A percentile compares a stretch with the other conserved stretches of the same genome.
phyloP scores from a whole-genome alignment of 805 yeast genomes.

The Yarrowia yakushimensis region DNA sequence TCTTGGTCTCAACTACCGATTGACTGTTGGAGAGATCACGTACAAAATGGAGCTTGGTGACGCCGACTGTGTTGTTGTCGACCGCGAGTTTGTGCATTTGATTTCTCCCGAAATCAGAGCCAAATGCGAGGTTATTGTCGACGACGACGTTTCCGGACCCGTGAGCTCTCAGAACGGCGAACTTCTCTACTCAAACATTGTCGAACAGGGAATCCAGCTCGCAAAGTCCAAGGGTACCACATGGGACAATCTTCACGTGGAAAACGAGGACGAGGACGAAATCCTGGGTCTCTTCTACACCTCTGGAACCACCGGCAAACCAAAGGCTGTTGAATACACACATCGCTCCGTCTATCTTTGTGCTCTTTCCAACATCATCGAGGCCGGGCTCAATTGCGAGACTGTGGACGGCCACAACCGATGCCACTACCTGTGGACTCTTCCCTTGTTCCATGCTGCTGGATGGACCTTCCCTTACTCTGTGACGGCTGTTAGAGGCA shows the following conservation, averaged over 20 bases:
- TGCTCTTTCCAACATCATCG: slow-evolving; percentile 36
- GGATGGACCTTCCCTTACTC: slow-evolving; percentile 42
- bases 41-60: slow-evolving; percentile 35
- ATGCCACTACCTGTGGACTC: slow-evolving; percentile 40
- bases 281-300: slow-evolving; percentile 36
- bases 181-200: slow-evolving; percentile 28
- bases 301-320: slow-evolving; percentile 40
- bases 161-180: neutral
- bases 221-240: slow-evolving; percentile 17
- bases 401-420: slow-evolving; percentile 32
- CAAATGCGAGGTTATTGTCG: slow-evolving; percentile 28
- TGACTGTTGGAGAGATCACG: slow-evolving; percentile 35
- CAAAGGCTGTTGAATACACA: slow-evolving; percentile 42
- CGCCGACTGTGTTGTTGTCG: slow-evolving; percentile 36
- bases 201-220: slow-evolving; percentile 28
- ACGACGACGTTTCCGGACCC: slow-evolving; percentile 26
- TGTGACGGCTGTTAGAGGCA: slow-evolving; percentile 40
- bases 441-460: slow-evolving; percentile 41
- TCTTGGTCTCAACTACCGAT: slow-evolving; percentile 39
- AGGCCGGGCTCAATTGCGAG: slow-evolving; percentile 36
- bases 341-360: slow-evolving; percentile 38
- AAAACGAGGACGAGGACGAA: slow-evolving; percentile 31
- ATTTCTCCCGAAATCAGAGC: slow-evolving; percentile 24
- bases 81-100: slow-evolving; percentile 33
- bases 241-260: slow-evolving; percentile 31